Percentiles rank a stretch among this genome's conserved stretches.
Conservation (phyloP, 257 asterid genomes). For the Orobanche coerulescens region DNA sequence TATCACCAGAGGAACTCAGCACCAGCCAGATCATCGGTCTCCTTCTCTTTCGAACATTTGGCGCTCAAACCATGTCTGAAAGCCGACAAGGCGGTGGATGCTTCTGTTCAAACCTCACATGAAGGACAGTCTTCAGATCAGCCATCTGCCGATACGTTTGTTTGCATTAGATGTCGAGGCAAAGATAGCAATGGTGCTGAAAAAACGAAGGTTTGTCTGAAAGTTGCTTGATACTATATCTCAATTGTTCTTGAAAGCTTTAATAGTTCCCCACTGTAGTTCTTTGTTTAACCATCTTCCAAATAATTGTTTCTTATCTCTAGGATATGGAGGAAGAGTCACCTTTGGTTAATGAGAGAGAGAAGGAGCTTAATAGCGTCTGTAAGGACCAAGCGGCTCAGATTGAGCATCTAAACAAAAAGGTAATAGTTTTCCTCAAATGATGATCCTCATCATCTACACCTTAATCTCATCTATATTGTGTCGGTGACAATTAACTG, state of each 20-base stretch:
- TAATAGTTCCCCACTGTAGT: neutral
- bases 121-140: neutral
- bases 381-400: constrained; percentile 76
- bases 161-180: constrained; percentile 58
- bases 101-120: constrained; percentile 45
- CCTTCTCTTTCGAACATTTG: constrained; percentile 87
- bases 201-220: constrained; percentile 27
- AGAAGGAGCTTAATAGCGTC: constrained; percentile 52
- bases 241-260: constrained; percentile 8
- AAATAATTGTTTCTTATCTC: neutral
- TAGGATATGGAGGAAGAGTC: constrained; percentile 47
- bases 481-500: no score
- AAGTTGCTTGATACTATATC: constrained; percentile 5
- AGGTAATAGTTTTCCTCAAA: constrained; percentile 32
- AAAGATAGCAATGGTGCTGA: constrained; percentile 32
- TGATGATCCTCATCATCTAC: no score
- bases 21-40: constrained; percentile 61
- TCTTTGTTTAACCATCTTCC: neutral
- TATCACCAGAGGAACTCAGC: constrained; percentile 68
- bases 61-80: constrained; percentile 54
- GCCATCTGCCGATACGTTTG: constrained; percentile 30
- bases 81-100: constrained; percentile 44
- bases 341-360: constrained; percentile 34
- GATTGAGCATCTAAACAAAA: constrained; percentile 62
- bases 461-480: no score